A percentile compares a stretch with the other conserved stretches of the same genome.
Evolutionary conservation across 2,329 filamentous ascomycete species (phyloP).

Genomic region (Diaporthe amygdali): DNA sequence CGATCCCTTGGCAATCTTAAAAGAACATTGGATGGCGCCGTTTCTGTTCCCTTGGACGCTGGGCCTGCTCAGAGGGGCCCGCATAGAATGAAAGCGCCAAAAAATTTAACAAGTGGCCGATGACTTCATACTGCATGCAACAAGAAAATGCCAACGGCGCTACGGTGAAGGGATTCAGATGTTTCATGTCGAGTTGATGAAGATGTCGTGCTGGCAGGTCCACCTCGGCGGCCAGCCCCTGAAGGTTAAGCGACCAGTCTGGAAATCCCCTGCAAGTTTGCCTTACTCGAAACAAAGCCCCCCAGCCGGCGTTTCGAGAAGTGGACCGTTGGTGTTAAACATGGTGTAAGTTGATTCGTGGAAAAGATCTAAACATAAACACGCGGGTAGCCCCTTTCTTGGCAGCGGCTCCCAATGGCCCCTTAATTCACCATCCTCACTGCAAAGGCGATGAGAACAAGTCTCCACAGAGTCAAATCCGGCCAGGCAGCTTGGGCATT

Average conservation of each 20-base stretch:
- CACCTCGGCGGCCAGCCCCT: not conserved
- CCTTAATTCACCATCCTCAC: constrained; percentile 12
- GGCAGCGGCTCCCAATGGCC: constrained; percentile 16
- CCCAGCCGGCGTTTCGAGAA: not conserved
- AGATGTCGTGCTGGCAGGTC: not conserved
- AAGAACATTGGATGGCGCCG: not conserved
- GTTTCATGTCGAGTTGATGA: constrained; percentile 1
- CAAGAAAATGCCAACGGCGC: not conserved
- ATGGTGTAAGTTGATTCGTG: constrained; percentile 20
- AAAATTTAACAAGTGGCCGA: not conserved
- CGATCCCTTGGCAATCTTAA: constrained; percentile 14
- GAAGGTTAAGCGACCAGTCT: constrained; percentile 1
- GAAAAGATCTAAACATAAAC: not conserved
- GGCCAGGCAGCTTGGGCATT: not conserved
- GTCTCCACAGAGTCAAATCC: not conserved
- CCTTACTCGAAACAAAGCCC: constrained; percentile 15
- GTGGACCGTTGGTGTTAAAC: not conserved
- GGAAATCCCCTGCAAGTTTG: not conserved
- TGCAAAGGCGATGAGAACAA: not conserved
- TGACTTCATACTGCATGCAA: not conserved
- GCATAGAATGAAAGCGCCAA: not conserved
- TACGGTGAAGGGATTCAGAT: not conserved
- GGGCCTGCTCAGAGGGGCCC: not conserved
- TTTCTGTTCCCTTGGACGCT: not conserved
- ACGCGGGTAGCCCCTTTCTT: not conserved